Evolutionary conservation across 2,329 filamentous ascomycete genomes (phyloP).

Genomic region (Ophiostoma sp.): DNA sequence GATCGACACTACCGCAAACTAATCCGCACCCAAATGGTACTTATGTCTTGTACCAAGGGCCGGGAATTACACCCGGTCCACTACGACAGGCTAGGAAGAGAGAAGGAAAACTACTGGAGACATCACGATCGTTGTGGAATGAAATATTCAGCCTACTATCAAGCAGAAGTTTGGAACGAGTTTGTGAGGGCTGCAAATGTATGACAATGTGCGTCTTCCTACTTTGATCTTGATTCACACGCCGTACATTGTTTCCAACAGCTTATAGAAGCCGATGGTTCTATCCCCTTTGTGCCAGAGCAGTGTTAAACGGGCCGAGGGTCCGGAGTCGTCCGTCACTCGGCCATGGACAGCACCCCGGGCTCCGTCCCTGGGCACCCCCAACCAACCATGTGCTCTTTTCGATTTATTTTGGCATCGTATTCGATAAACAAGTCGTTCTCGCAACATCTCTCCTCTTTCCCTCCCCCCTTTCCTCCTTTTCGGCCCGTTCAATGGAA

Average conservation of each 20-base stretch:
- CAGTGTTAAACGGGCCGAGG: neutral
- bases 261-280: too few species aligned
- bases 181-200: neutral
- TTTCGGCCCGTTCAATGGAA: conserved; percentile 5
- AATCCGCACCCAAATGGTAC: neutral
- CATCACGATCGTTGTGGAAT: neutral
- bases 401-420: neutral
- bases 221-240: too few species aligned
- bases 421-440: neutral
- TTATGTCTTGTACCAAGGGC: neutral
- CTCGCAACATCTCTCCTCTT: neutral
- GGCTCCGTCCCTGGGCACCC: neutral
- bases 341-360: neutral
- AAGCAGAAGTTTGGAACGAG: neutral
- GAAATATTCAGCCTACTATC: neutral
- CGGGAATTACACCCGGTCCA: neutral
- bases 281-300: neutral
- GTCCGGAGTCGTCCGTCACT: neutral
- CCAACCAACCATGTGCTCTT: neutral
- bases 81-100: neutral
- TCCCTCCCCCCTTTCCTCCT: neutral
- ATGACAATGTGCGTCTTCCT: neutral
- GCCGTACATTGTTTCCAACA: too few species aligned
- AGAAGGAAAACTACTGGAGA: neutral
- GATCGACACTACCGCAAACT: neutral